Percentiles rank a stretch among this genome's conserved stretches.
Conservation (phyloP, 768 basidiomycete species). For the Lentinula raphanica region DNA sequence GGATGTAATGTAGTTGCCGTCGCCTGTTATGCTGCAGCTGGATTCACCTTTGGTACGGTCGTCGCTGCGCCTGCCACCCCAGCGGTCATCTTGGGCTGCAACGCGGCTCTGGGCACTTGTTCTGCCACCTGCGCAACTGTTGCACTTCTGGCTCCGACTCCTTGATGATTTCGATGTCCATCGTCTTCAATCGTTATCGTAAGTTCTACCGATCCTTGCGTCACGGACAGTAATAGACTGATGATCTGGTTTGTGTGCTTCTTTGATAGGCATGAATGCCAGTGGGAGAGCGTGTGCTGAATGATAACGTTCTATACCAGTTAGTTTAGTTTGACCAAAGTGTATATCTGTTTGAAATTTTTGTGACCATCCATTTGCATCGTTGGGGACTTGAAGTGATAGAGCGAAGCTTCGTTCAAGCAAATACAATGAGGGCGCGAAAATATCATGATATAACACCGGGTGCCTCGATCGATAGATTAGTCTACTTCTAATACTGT, state of each 20-base stretch:
- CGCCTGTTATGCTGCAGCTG: conserved; percentile 38
- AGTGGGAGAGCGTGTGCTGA: too few species aligned
- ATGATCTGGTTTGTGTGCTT: too few species aligned
- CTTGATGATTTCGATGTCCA: neutral
- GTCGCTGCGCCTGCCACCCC: conserved; percentile 30
- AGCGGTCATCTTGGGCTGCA: conserved; percentile 32
- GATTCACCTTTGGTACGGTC: conserved; percentile 34
- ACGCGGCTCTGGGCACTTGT: conserved; percentile 23
- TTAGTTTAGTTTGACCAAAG: too few species aligned
- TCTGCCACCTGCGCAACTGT: conserved; percentile 10
- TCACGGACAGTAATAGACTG: too few species aligned
- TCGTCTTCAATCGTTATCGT: neutral
- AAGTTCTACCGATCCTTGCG: neutral
- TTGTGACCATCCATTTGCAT: too few species aligned
- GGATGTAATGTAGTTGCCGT: conserved; percentile 30
- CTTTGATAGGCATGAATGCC: too few species aligned
- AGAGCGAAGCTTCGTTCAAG: too few species aligned
- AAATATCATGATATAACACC: too few species aligned
- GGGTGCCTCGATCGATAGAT: neutral
- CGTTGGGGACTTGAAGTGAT: too few species aligned
- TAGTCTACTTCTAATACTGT: conserved; percentile 78
- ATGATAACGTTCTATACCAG: too few species aligned
- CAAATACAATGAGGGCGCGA: too few species aligned
- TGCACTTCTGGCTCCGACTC: conserved; percentile 9
- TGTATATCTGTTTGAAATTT: too few species aligned